Percentiles rank a stretch among this genome's conserved stretches.
These are phyloP conservation scores for Phytopythium boreale DNA, from an alignment of 352 stramenopile species.

Conservation along the genomic window DNA sequence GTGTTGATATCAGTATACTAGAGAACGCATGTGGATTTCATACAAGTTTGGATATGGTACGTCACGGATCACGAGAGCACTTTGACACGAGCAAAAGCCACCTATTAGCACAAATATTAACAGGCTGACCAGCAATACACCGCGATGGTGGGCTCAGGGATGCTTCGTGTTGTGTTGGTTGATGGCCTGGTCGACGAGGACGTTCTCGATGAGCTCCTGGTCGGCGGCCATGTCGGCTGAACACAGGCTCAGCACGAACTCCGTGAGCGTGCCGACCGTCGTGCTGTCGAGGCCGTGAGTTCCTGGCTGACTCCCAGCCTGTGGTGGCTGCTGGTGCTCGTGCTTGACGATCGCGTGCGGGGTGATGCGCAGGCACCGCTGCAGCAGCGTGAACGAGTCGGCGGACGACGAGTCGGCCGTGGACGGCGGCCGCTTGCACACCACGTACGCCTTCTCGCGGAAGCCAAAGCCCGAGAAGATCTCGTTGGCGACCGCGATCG, in stretches of 20 bases:
- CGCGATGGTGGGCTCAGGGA: neutral
- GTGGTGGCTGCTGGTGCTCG: neutral
- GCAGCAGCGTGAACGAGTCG: conserved; percentile 36
- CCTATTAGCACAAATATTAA: neutral
- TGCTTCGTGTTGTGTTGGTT: conserved; percentile 8
- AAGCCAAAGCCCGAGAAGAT: conserved; percentile 26
- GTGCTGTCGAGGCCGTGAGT: conserved; percentile 16
- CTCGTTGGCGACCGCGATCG: conserved; percentile 26
- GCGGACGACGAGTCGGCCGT: conserved; percentile 16
- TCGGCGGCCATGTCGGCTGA: conserved; percentile 29
- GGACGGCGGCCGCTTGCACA: conserved; percentile 20
- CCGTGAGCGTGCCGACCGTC: conserved; percentile 30
- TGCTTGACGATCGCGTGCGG: conserved; percentile 15
- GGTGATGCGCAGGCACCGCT: conserved; percentile 42
- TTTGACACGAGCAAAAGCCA: neutral
- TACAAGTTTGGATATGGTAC: too few relatives aligned
- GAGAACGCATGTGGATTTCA: neutral
- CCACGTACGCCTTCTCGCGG: conserved; percentile 30
- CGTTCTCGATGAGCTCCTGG: conserved; percentile 35
- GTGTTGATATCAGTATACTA: neutral
- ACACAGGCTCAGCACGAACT: conserved; percentile 35
- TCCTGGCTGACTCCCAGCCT: neutral
- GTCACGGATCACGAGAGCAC: neutral
- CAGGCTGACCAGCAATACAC: neutral
- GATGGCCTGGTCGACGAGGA: conserved; percentile 27